phyloP scores from a whole-genome alignment of 345 rosid species.

The Iberis pinnata region DNA sequence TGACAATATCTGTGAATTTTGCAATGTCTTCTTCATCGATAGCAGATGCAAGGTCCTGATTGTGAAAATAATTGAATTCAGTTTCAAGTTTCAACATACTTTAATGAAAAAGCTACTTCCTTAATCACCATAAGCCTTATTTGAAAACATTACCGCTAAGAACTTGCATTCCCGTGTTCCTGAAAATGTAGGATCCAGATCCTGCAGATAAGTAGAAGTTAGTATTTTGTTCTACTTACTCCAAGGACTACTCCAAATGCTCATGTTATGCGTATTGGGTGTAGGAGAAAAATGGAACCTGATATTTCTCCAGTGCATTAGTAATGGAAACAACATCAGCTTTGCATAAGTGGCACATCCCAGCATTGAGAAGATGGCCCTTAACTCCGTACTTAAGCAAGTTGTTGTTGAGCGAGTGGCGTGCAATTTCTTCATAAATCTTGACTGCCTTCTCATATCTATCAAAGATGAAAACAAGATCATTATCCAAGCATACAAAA shows the following conservation, averaged over 20 bases:
- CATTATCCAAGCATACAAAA: conserved; percentile 11
- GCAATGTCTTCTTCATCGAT: conserved; percentile 92
- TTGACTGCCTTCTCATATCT: conserved; percentile 85
- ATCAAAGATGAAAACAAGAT: conserved; percentile 29
- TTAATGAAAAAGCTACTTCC: conserved; percentile 5
- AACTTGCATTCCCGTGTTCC: conserved; percentile 87
- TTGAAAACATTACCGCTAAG: conserved; percentile 40
- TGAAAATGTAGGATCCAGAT: conserved; percentile 87
- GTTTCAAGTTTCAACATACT: not conserved
- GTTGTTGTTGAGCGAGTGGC: conserved; percentile 63
- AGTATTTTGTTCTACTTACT: conserved; percentile 10
- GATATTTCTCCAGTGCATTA: conserved; percentile 86
- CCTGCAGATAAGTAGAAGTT: conserved; percentile 45
- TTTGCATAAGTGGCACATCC: conserved; percentile 92
- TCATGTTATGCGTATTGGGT: not conserved
- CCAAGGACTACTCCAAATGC: conserved; percentile 1
- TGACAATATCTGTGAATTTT: conserved; percentile 77
- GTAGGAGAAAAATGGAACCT: conserved; percentile 42
- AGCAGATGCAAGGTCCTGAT: conserved; percentile 73
- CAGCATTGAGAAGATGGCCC: conserved; percentile 97
- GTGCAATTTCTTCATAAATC: conserved; percentile 83
- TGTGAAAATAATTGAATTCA: not conserved
- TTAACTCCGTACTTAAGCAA: conserved; percentile 94
- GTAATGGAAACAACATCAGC: conserved; percentile 78
- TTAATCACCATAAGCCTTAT: not conserved